Conservation (phyloP, 202 grass and related monocot genomes). For the Hordeum pubiflorum region DNA sequence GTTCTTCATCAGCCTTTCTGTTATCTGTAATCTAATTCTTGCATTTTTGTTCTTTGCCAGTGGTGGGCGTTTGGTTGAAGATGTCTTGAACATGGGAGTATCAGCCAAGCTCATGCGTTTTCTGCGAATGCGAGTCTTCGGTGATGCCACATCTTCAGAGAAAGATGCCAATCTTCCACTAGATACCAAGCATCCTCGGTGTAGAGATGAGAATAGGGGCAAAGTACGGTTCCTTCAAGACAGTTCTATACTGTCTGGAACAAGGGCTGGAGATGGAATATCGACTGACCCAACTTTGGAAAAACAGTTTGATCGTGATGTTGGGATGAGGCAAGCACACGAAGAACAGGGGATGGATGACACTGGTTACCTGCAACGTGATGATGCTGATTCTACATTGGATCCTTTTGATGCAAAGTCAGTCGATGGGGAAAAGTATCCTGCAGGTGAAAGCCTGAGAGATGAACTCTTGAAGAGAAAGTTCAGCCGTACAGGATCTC, state of each 20-base stretch:
- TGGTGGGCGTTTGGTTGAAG: slow-evolving; percentile 67
- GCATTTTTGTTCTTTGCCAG: slow-evolving; percentile 34
- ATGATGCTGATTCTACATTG: slow-evolving; percentile 27
- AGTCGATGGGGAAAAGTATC: slow-evolving; percentile 26
- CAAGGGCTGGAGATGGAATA: slow-evolving; percentile 30
- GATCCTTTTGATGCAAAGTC: slow-evolving; percentile 34
- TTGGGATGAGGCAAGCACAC: slow-evolving; percentile 34
- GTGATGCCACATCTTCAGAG: slow-evolving; percentile 46
- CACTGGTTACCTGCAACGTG: slow-evolving; percentile 19
- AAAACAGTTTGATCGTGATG: slow-evolving; percentile 30
- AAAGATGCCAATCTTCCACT: slow-evolving; percentile 55
- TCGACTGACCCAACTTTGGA: slow-evolving; percentile 33
- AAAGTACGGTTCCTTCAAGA: slow-evolving; percentile 51
- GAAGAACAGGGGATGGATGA: slow-evolving; percentile 27
- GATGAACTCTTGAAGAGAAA: slow-evolving; percentile 46
- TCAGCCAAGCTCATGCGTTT: slow-evolving; percentile 88
- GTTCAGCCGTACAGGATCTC: slow-evolving; percentile 30
- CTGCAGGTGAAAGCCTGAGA: slow-evolving; percentile 31
- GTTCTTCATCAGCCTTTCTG: background rate
- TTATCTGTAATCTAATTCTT: background rate
- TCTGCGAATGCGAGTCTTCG: slow-evolving; percentile 67
- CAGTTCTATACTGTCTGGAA: slow-evolving; percentile 22
- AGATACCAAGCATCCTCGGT: slow-evolving; percentile 47
- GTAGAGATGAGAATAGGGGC: slow-evolving; percentile 59
- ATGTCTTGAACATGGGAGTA: slow-evolving; percentile 63